These are phyloP conservation scores for Tolypocladium capitatum DNA, from an alignment of 2,329 filamentous ascomycete species.

Conservation along the genomic window DNA sequence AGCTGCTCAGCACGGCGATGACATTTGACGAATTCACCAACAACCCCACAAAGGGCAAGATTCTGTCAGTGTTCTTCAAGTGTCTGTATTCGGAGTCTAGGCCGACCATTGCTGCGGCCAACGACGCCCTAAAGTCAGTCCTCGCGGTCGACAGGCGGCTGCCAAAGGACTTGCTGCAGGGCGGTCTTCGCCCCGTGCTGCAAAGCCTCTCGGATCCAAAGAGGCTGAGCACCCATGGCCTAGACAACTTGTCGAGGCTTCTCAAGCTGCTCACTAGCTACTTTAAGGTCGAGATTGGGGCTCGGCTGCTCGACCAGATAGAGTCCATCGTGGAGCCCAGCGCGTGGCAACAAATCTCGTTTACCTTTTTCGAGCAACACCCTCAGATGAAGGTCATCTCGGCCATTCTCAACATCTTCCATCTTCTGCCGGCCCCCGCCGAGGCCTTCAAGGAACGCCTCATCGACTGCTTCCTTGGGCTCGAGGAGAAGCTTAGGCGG, in stretches of 20 bases:
- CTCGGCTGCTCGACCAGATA: constrained; percentile 85
- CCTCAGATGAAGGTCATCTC: constrained; percentile 88
- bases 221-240: constrained; percentile 71
- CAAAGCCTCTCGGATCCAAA: constrained; percentile 93
- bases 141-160: constrained; percentile 80
- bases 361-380: constrained; percentile 88
- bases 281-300: constrained; percentile 97
- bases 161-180: constrained; percentile 89
- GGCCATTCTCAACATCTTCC: constrained; percentile 92
- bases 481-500: constrained; percentile 73
- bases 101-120: constrained; percentile 86
- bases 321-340: constrained; percentile 75
- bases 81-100: constrained; percentile 87
- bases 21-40: constrained; percentile 83
- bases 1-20: constrained; percentile 85
- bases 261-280: constrained; percentile 91
- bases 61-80: constrained; percentile 96
- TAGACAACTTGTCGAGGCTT: constrained; percentile 82
- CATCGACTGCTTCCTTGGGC: constrained; percentile 76
- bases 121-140: constrained; percentile 77
- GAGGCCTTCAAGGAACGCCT: constrained; percentile 83
- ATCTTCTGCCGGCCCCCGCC: constrained; percentile 81
- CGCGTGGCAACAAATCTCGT: constrained; percentile 78
- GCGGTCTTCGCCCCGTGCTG: constrained; percentile 84
- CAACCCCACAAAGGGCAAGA: constrained; percentile 50